phyloP scores from a whole-genome alignment of 257 asterid genomes.

The Leptodermis oblonga region DNA sequence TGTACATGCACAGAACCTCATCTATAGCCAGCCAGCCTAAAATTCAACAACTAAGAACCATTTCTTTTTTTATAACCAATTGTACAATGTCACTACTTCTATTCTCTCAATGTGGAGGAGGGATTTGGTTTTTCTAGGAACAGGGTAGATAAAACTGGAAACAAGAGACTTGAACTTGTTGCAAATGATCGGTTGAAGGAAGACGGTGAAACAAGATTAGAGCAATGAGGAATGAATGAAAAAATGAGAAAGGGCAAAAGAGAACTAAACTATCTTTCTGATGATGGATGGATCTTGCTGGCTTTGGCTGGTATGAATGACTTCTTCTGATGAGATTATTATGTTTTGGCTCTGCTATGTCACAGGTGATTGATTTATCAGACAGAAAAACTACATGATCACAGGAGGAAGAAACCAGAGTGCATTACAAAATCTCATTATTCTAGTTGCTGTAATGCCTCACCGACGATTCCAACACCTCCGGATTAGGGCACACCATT shows the following conservation, averaged over 20 bases:
- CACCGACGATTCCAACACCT: conserved; percentile 77
- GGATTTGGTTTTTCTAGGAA: conserved; percentile 17
- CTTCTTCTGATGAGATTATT: conserved; percentile 51
- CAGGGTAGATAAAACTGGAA: conserved; percentile 20
- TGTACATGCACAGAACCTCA: conserved; percentile 44
- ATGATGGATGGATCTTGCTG: conserved; percentile 22
- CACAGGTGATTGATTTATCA: conserved; percentile 21
- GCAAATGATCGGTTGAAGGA: conserved; percentile 15
- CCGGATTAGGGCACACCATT: conserved; percentile 72
- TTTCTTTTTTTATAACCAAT: conserved; percentile 23
- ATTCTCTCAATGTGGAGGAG: conserved; percentile 22
- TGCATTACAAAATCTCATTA: conserved; percentile 14
- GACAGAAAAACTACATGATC: conserved; percentile 20
- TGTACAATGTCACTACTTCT: conserved; percentile 43
- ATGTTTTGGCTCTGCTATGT: conserved; percentile 37
- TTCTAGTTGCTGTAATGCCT: conserved; percentile 61
- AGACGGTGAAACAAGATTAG: conserved; percentile 19
- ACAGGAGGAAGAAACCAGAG: conserved; percentile 23
- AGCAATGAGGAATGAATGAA: conserved; percentile 61
- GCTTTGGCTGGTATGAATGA: conserved; percentile 32
- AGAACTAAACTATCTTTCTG: conserved; percentile 39
- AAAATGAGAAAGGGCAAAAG: conserved; percentile 39
- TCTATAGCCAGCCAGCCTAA: conserved; percentile 29
- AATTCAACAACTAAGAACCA: conserved; percentile 26
- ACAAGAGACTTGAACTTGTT: conserved; percentile 14